Conservation (phyloP, 192 early-diverging fungal species). For the Paraglomus brasilianum region DNA sequence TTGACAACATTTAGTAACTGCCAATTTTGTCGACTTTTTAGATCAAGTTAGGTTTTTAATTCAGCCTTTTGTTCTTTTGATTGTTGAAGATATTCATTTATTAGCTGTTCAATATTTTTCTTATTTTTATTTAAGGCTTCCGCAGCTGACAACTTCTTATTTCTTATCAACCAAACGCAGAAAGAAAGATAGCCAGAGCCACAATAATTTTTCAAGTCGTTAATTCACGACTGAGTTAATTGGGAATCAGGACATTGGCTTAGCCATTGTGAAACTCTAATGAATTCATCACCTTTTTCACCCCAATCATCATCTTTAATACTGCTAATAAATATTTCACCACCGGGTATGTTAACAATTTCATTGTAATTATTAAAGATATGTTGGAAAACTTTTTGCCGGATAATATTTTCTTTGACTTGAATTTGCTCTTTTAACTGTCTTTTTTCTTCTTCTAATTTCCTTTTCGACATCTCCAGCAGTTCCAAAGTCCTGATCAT, state of each 20-base stretch:
- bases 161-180: background rate
- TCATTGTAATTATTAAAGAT: constrained; percentile 1
- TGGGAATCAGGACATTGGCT: background rate
- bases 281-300: background rate
- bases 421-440: constrained; percentile 11
- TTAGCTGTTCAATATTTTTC: background rate
- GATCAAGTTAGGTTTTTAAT: too few relatives aligned
- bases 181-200: background rate
- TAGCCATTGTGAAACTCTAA: background rate
- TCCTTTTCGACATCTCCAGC: too few relatives aligned
- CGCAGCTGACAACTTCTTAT: background rate
- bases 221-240: background rate
- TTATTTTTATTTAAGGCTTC: background rate
- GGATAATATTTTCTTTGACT: constrained; percentile 12
- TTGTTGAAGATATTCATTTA: background rate
- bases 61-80: background rate
- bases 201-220: background rate
- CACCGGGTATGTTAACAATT: background rate
- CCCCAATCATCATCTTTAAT: background rate
- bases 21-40: too few relatives aligned
- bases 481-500: too few relatives aligned
- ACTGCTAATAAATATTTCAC: constrained; percentile 2
- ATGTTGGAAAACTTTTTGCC: constrained; percentile 10
- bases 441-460: constrained; percentile 2
- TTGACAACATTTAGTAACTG: background rate